Percentiles rank a stretch among this genome's conserved stretches.
These are phyloP conservation scores for Solanum infundibuliforme DNA, from an alignment of 257 asterid genomes.

Conservation along the genomic window DNA sequence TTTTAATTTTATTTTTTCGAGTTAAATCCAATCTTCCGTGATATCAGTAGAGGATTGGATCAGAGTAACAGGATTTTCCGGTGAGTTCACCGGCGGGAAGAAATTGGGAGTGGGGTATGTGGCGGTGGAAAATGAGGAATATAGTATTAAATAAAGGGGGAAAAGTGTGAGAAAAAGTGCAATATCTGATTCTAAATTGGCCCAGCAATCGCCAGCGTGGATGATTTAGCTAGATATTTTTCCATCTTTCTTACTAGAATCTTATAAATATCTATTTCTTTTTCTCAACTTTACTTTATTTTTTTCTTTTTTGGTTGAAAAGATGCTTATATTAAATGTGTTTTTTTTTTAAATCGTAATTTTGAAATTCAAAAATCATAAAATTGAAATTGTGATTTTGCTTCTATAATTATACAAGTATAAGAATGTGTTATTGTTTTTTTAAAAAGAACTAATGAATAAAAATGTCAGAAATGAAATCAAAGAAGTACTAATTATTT, in stretches of 20 bases:
- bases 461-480: neutral
- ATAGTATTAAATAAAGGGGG: slow-evolving; percentile 8
- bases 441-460: neutral
- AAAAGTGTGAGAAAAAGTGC: slow-evolving; percentile 42
- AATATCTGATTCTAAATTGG: slow-evolving; percentile 28
- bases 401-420: neutral
- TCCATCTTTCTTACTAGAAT: neutral
- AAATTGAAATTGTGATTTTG: neutral
- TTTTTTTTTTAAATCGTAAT: neutral
- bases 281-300: neutral
- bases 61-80: neutral
- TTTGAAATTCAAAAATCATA: neutral
- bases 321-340: neutral
- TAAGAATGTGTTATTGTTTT: neutral
- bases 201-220: slow-evolving; percentile 46
- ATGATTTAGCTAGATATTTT: slow-evolving; percentile 40
- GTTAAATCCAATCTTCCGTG: neutral
- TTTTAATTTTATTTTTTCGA: neutral
- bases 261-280: neutral
- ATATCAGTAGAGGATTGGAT: neutral
- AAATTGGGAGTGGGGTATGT: neutral
- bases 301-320: neutral
- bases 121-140: slow-evolving; percentile 16
- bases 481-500: neutral
- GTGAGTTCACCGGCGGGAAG: neutral